Percentiles rank a stretch among this genome's conserved stretches.
Conservation (phyloP, 768 basidiomycete species). For the Zangia roseola region DNA sequence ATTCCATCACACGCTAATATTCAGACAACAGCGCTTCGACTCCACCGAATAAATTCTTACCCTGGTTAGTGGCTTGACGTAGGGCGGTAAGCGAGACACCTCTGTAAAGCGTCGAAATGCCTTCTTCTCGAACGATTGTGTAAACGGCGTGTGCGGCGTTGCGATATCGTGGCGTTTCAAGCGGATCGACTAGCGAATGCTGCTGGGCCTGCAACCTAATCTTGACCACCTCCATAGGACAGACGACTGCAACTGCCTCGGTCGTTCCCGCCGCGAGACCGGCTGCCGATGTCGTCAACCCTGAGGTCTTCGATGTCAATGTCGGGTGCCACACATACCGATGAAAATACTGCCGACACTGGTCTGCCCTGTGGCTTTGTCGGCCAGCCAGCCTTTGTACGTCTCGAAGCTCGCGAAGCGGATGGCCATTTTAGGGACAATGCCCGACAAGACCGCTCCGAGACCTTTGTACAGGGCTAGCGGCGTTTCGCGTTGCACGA, state of each 20-base stretch:
- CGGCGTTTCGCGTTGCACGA: conserved; percentile 88
- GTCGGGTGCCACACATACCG: conserved; percentile 50
- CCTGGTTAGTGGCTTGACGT: conserved; percentile 97
- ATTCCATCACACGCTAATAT: not conserved
- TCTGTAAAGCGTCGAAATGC: conserved; percentile 78
- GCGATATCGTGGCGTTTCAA: conserved; percentile 90
- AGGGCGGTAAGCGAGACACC: conserved; percentile 93
- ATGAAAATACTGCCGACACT: conserved; percentile 80
- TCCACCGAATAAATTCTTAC: conserved; percentile 37
- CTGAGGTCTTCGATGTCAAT: not conserved
- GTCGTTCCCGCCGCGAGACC: conserved; percentile 95
- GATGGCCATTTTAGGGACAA: conserved; percentile 99
- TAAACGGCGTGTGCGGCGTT: conserved; percentile 97
- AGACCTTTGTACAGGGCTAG: conserved; percentile 97
- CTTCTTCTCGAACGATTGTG: conserved; percentile 92
- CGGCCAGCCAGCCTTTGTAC: conserved; percentile 83
- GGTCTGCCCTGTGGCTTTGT: conserved; percentile 76
- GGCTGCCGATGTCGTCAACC: conserved; percentile 46
- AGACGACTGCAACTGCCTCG: conserved; percentile 92
- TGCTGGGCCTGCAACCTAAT: conserved; percentile 97
- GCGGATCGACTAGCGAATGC: conserved; percentile 94
- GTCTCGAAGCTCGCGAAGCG: conserved; percentile 97
- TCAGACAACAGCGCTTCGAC: not conserved
- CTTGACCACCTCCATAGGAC: conserved; percentile 99
- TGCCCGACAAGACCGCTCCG: conserved; percentile 93